These are phyloP conservation scores for Trichosporon sp. DNA, from an alignment of 1,284 basidiomycete genomes.

Conservation along the genomic window DNA sequence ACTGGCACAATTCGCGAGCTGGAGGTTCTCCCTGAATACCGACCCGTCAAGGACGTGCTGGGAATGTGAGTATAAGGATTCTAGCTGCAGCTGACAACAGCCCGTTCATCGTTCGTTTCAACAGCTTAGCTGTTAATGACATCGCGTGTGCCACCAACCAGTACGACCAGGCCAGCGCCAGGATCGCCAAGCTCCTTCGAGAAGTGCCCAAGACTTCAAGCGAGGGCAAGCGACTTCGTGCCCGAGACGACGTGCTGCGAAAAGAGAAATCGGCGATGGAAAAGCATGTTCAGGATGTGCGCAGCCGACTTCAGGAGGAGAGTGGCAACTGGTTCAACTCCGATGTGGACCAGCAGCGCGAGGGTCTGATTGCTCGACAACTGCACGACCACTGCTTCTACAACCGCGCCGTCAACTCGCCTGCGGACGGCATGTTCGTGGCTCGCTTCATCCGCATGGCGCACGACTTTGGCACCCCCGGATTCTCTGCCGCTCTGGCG, in stretches of 20 bases:
- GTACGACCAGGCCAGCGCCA: constrained; percentile 56
- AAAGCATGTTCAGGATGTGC: constrained; percentile 59
- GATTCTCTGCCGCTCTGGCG: constrained; percentile 80
- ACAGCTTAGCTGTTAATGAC: constrained; percentile 89
- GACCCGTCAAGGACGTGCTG: constrained; percentile 39
- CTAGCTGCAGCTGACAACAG: constrained; percentile 22
- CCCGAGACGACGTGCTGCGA: constrained; percentile 39
- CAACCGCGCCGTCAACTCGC: constrained; percentile 86
- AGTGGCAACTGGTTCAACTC: constrained; percentile 86
- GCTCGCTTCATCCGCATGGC: constrained; percentile 86
- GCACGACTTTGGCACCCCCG: constrained; percentile 80
- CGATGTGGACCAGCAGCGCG: constrained; percentile 35
- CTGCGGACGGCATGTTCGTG: constrained; percentile 94
- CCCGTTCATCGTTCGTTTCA: constrained; percentile 89
- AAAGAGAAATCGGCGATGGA: constrained; percentile 49
- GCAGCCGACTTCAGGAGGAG: constrained; percentile 75
- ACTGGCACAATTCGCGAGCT: constrained; percentile 11
- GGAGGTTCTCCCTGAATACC: constrained; percentile 31
- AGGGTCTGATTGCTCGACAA: constrained; percentile 27
- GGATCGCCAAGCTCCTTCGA: constrained; percentile 51
- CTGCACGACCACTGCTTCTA: constrained; percentile 81
- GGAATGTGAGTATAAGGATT: constrained; percentile 25
- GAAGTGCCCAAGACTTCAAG: constrained; percentile 43
- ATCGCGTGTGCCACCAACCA: constrained; percentile 65
- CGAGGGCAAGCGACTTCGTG: constrained; percentile 39